phyloP scores from a whole-genome alignment of 2,329 filamentous ascomycete genomes.

The Ophiostoma himal-ulmi region DNA sequence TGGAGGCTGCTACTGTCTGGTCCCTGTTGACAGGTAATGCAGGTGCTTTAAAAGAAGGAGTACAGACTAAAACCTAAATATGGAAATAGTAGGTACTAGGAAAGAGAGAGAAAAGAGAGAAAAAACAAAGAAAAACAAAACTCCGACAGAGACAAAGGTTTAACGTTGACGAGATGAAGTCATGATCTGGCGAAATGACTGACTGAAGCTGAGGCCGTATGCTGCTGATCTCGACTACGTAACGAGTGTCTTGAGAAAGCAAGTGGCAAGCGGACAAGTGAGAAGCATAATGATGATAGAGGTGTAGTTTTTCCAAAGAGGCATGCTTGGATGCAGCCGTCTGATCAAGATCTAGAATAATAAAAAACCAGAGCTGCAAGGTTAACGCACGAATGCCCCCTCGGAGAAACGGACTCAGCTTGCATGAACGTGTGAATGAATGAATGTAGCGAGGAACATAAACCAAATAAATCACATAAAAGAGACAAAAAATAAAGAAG shows the following conservation, averaged over 20 bases:
- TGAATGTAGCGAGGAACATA: not conserved
- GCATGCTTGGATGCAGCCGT: not conserved
- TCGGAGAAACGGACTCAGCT: not conserved
- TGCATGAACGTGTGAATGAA: not conserved
- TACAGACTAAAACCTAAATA: constrained; percentile 1
- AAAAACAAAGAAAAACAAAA: constrained; percentile 15
- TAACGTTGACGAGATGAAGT: constrained; percentile 11
- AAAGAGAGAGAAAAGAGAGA: not conserved
- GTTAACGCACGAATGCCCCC: not conserved
- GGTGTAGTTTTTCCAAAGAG: not conserved
- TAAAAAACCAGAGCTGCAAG: not conserved
- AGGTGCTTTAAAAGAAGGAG: not conserved
- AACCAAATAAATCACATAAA: not conserved
- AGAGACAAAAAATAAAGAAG: not conserved
- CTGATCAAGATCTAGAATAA: not conserved
- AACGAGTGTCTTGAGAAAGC: constrained; percentile 3
- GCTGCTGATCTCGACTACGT: constrained; percentile 8
- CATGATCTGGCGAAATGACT: constrained; percentile 10
- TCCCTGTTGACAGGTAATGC: constrained; percentile 13
- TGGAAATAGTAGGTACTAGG: not conserved
- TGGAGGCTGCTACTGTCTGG: constrained; percentile 21
- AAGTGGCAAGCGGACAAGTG: not conserved
- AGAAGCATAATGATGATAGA: not conserved
- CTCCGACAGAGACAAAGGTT: not conserved
- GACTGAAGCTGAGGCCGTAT: constrained; percentile 19